phyloP scores from a whole-genome alignment of 202 grass and related monocot species.

The Setaria italica region DNA sequence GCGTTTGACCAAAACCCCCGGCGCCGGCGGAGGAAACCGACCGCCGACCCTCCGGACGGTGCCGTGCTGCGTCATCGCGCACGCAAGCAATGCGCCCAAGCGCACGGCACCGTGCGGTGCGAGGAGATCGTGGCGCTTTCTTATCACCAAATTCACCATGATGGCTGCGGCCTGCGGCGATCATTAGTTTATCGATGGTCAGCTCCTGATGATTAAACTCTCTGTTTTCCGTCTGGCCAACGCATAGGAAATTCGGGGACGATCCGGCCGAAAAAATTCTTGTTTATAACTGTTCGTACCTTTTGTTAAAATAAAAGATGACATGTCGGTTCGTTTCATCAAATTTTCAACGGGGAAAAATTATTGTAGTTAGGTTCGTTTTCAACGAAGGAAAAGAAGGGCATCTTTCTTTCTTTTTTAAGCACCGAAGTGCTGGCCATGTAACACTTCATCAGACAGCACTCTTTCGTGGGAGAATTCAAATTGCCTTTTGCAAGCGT shows the following conservation, averaged over 20 bases:
- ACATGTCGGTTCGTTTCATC: background rate
- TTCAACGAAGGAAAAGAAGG: background rate
- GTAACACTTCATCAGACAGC: background rate
- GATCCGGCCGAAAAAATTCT: background rate
- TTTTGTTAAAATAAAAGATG: background rate
- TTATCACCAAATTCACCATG: no score
- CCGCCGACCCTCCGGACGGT: background rate
- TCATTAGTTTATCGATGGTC: conserved; percentile 17
- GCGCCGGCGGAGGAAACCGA: conserved; percentile 10
- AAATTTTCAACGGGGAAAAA: background rate
- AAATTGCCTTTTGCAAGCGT: background rate
- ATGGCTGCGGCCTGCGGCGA: background rate
- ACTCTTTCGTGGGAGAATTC: background rate
- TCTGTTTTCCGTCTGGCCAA: background rate
- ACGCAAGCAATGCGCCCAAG: conserved; percentile 1
- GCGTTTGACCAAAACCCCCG: background rate
- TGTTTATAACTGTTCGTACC: background rate
- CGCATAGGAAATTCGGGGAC: background rate
- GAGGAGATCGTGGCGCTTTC: background rate
- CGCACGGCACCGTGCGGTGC: background rate
- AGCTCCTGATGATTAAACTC: background rate
- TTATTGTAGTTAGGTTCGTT: background rate
- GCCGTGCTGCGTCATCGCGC: background rate
- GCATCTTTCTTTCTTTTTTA: background rate
- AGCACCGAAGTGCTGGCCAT: background rate